phyloP scores from a whole-genome alignment of 2,329 filamentous ascomycete species.

The Ceratocystis cubensis region DNA sequence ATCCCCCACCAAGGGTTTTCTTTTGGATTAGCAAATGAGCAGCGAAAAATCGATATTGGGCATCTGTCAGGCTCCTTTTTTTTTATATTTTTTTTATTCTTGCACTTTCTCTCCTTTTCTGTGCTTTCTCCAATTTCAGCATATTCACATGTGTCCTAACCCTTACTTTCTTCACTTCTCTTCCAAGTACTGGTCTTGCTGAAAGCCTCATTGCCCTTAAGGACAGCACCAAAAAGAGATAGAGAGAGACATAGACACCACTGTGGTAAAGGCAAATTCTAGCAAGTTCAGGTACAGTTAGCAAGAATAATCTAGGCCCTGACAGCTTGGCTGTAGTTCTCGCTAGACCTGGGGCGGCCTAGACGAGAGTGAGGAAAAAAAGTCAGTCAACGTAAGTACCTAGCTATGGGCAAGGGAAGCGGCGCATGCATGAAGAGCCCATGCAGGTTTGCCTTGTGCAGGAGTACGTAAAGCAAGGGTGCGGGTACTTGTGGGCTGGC shows the following conservation, averaged over 20 bases:
- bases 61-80: background rate
- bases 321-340: background rate
- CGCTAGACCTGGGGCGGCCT: background rate
- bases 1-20: background rate
- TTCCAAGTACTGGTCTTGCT: background rate
- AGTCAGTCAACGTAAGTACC: background rate
- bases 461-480: background rate
- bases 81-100: background rate
- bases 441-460: conserved; percentile 10
- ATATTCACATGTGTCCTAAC: background rate
- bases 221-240: background rate
- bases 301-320: background rate
- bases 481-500: background rate
- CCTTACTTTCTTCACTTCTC: background rate
- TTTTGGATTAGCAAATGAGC: background rate
- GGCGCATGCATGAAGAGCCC: conserved; percentile 8
- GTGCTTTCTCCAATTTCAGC: background rate
- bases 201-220: background rate
- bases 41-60: background rate
- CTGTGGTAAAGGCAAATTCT: background rate
- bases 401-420: conserved; percentile 6
- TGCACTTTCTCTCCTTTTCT: background rate
- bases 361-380: background rate
- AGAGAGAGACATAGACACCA: background rate
- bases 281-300: background rate